A percentile compares a stretch with the other conserved stretches of the same genome.
These are phyloP conservation scores for Wickerhamomyces bisporus DNA, from an alignment of 805 yeast species.

Conservation along the genomic window DNA sequence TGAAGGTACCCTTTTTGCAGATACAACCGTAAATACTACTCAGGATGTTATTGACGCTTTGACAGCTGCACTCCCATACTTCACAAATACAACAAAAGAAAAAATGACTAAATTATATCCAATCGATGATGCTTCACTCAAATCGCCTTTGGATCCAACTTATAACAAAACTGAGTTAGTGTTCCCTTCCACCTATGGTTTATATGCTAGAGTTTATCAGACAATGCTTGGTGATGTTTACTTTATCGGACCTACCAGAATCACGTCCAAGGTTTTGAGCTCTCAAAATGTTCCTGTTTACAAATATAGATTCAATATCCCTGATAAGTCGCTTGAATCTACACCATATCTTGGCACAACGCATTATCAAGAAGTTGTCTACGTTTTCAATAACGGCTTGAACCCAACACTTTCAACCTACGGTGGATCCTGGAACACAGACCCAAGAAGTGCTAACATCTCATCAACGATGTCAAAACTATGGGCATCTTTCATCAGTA, in stretches of 20 bases:
- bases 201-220: conserved; percentile 2
- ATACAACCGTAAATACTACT: conserved; percentile 2
- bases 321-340: not conserved
- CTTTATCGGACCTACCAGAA: conserved; percentile 13
- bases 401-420: not conserved
- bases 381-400: conserved; percentile 7
- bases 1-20: conserved; percentile 13
- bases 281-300: conserved; percentile 5
- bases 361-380: conserved; percentile 7
- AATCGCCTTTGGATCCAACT: conserved; percentile 10
- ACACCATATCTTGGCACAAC: conserved; percentile 1
- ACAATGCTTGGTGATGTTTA: conserved; percentile 8
- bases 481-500: conserved; percentile 16
- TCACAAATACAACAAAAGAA: conserved; percentile 8
- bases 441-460: conserved; percentile 1
- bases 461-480: conserved; percentile 3
- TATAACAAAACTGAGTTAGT: conserved; percentile 5
- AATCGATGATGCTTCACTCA: conserved; percentile 2
- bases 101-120: conserved; percentile 4
- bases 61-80: conserved; percentile 1
- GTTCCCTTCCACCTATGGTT: conserved; percentile 2
- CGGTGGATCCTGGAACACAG: conserved; percentile 2
- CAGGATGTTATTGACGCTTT: not conserved
- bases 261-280: conserved; percentile 4
- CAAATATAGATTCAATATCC: conserved; percentile 9